A percentile compares a stretch with the other conserved stretches of the same genome.
Evolutionary conservation across 148 eudicot species (phyloP).

Genomic region (Camellia japonica): DNA sequence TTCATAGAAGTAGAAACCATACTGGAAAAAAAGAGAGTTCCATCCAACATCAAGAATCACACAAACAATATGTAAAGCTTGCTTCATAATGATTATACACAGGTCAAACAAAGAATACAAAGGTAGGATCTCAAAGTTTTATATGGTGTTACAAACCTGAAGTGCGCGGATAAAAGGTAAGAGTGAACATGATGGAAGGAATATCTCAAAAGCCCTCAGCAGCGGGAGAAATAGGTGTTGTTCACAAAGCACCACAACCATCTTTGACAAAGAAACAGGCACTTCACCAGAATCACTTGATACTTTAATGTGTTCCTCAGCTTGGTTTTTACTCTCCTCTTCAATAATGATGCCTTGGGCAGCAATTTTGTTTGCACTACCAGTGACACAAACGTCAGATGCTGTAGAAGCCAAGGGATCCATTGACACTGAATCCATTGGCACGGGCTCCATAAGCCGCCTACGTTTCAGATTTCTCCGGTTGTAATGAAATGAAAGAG

Average conservation of each 20-base stretch:
- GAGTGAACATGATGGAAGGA: constrained; percentile 91
- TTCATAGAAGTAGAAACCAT: background rate
- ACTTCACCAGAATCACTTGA: constrained; percentile 57
- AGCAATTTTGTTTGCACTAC: constrained; percentile 19
- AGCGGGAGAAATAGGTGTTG: constrained; percentile 80
- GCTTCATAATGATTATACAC: background rate
- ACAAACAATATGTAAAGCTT: background rate
- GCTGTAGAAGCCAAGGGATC: constrained; percentile 33
- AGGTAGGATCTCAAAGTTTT: background rate
- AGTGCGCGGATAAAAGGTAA: constrained; percentile 95
- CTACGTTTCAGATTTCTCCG: constrained; percentile 76
- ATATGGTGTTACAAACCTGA: constrained; percentile 57
- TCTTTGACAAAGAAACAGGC: constrained; percentile 60
- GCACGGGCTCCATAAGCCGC: constrained; percentile 52
- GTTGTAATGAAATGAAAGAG: constrained; percentile 61
- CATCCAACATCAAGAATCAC: background rate
- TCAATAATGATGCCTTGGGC: constrained; percentile 32
- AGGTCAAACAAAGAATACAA: constrained; percentile 1
- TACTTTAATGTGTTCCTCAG: constrained; percentile 31
- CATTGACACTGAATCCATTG: constrained; percentile 34
- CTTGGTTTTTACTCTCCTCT: constrained; percentile 36
- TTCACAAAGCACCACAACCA: constrained; percentile 90
- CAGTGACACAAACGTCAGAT: constrained; percentile 34
- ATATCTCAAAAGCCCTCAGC: constrained; percentile 93
- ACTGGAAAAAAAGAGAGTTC: background rate